phyloP scores from a whole-genome alignment of 345 rosid genomes.

The Psidium friedrichsthalianum region DNA sequence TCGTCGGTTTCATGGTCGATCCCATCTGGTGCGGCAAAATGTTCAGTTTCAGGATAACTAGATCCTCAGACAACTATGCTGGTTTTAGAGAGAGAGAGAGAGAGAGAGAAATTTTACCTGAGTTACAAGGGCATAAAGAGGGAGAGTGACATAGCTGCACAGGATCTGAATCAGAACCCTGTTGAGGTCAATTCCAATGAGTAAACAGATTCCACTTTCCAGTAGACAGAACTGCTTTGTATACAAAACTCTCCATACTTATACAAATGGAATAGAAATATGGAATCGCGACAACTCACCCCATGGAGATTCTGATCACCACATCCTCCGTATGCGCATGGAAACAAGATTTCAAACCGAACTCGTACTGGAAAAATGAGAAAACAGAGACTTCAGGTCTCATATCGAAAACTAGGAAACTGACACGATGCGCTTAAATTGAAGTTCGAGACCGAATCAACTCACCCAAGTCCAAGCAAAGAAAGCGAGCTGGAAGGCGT shows the following conservation, averaged over 20 bases:
- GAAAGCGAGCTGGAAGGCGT: conserved; percentile 89
- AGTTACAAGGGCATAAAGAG: conserved; percentile 86
- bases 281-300: conserved; percentile 29
- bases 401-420: not conserved
- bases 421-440: not conserved
- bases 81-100: not conserved
- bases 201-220: not conserved
- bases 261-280: not conserved
- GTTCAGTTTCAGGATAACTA: not conserved
- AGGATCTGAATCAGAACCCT: conserved; percentile 74
- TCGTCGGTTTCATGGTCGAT: conserved; percentile 72
- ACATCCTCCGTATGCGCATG: conserved; percentile 34
- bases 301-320: conserved; percentile 57
- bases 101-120: conserved; percentile 24
- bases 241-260: not conserved
- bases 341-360: conserved; percentile 51
- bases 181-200: not conserved
- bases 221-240: not conserved
- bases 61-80: not conserved
- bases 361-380: conserved; percentile 38
- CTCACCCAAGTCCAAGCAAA: conserved; percentile 78
- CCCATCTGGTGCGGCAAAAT: conserved; percentile 54
- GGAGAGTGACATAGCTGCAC: conserved; percentile 93
- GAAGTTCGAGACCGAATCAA: not conserved
- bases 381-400: not conserved